Evolutionary conservation across 2,329 filamentous ascomycete genomes (phyloP).

Genomic region (Emmonsia crescens): DNA sequence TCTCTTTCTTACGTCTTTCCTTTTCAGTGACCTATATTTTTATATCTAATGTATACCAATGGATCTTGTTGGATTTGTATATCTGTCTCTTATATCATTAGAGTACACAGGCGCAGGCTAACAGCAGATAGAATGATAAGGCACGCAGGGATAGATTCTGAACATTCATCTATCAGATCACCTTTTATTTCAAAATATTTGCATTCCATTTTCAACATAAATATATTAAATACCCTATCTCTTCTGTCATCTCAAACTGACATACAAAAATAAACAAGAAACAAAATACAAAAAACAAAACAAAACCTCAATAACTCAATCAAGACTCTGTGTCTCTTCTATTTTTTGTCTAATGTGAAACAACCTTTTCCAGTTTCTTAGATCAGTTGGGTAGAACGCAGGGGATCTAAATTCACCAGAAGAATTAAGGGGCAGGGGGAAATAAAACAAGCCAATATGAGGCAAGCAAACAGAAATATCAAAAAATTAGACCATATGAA

Average conservation of each 20-base stretch:
- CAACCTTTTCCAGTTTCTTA: not conserved
- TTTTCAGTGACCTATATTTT: too few species aligned
- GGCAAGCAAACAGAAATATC: not conserved
- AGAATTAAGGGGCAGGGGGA: not conserved
- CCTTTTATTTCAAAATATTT: not conserved
- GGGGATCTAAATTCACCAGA: not conserved
- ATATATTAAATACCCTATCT: not conserved
- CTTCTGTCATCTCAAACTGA: not conserved
- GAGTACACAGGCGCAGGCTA: too few species aligned
- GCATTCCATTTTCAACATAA: not conserved
- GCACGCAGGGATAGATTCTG: too few species aligned
- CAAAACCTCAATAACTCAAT: too few species aligned
- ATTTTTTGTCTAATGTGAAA: not conserved
- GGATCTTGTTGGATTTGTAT: too few species aligned
- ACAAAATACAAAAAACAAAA: too few species aligned
- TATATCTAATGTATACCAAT: too few species aligned
- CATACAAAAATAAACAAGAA: too few species aligned
- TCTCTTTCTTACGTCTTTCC: too few species aligned
- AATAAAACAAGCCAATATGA: constrained; percentile 3
- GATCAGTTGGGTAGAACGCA: not conserved
- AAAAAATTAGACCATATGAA: not conserved
- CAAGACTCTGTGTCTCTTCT: too few species aligned
- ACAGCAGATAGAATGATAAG: too few species aligned
- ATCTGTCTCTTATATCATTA: too few species aligned
- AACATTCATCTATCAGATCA: not conserved